These are phyloP conservation scores for Nymphaea thermarum DNA, from an alignment of 164 flowering plant genomes.

Conservation along the genomic window DNA sequence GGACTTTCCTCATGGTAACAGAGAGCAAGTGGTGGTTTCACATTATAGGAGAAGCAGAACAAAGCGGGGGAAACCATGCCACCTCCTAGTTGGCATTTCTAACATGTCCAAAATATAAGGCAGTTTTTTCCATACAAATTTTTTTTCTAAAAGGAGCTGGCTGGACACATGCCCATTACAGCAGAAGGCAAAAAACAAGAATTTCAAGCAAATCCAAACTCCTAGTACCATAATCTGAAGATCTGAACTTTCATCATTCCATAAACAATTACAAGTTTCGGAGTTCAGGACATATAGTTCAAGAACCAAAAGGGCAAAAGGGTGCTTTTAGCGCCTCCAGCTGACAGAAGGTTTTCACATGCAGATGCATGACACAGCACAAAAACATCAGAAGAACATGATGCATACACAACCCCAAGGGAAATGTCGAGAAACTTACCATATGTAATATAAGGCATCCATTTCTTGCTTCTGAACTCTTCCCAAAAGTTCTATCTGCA, in stretches of 20 bases:
- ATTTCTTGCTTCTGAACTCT: constrained; percentile 62
- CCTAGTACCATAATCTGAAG: neutral
- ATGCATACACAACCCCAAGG: neutral
- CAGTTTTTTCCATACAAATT: no score
- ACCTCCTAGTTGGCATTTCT: no score
- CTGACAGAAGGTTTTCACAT: neutral
- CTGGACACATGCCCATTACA: neutral
- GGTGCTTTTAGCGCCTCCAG: neutral
- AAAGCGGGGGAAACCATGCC: no score
- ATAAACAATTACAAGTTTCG: neutral
- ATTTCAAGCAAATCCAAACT: no score
- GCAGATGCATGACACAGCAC: neutral
- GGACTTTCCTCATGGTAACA: no score
- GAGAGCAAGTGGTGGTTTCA: no score
- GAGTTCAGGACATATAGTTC: neutral
- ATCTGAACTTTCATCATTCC: neutral
- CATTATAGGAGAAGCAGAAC: no score
- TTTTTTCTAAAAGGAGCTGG: neutral
- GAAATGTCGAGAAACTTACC: constrained; percentile 28
- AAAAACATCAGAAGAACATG: neutral
- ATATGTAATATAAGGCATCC: constrained; percentile 61
- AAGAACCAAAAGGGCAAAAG: neutral
- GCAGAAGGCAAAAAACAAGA: no score
- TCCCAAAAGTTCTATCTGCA: constrained; percentile 68
- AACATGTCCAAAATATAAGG: neutral